Evolutionary conservation across 805 yeast genomes (phyloP), one percentile per base, ranked within the genome.

Genomic region (Lachancea kluyveri): DNA sequence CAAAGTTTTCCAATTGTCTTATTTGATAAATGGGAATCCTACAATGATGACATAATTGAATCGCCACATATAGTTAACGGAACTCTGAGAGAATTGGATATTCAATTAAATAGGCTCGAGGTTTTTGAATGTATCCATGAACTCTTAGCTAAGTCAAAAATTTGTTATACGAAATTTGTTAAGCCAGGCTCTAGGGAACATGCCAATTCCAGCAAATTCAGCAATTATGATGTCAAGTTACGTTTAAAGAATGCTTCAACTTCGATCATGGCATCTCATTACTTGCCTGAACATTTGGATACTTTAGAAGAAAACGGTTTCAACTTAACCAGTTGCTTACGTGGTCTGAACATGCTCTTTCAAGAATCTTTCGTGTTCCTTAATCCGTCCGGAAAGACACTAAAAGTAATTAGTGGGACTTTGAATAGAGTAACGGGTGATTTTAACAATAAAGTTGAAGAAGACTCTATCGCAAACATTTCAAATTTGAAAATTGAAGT

Each of bases 11-110:
- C 58, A 3, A 46, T 55, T 8, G 43, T 45, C 24, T 50, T 46
- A 1, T 51, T 53, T 33, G 57, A 48, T 32, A 50, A 57, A 39
- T 33, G 43, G 20, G 60, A 53, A 22, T 41, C 45, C 8, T 49
- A 48, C 21, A 26, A 26, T 29, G 17, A 29, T 5, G 25, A 26
- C 21, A 20, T 35, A 9, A 15, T 21, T n/a, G 16, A 28, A 6
- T 12, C 20, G 10, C n/a, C 31, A 9, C 17, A 9, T 5, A n/a
- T 13, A n/a, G 8, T 35, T 4, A 35, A 27, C 9, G 29, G 34
- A 24, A 35, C 60, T 3, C 26, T 52, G 19, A 42, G 60, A 39
- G 49, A 51, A 31, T 43, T 48, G 3, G 40, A 42, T 21, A 21
- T 46, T 13, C 43, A 48, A 2, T 35, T 55, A 10, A 50, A 51